Evolutionary conservation across 2,329 filamentous ascomycete genomes (phyloP).

Genomic region (Alternaria conjuncta): DNA sequence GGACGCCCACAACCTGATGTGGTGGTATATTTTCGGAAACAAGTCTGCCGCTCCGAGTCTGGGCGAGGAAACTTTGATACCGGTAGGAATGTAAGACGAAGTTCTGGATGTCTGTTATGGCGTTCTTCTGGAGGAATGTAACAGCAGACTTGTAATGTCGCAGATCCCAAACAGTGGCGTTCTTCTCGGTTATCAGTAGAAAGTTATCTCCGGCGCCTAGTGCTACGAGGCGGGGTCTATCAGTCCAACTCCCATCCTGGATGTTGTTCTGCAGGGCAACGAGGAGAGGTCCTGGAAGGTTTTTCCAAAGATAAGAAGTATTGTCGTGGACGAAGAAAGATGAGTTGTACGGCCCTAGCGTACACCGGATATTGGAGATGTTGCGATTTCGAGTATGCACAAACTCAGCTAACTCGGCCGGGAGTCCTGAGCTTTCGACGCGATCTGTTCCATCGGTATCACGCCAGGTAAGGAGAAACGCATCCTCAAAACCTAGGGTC

Average conservation of each 20-base stretch:
- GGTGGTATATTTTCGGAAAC: constrained; percentile 35
- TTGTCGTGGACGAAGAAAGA: constrained; percentile 43
- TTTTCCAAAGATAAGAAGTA: constrained; percentile 41
- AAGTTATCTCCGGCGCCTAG: constrained; percentile 40
- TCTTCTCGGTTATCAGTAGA: constrained; percentile 38
- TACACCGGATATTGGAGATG: constrained; percentile 36
- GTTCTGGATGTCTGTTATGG: constrained; percentile 27
- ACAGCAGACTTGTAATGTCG: constrained; percentile 27
- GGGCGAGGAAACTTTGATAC: constrained; percentile 37
- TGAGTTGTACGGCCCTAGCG: constrained; percentile 41
- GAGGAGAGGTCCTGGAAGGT: constrained; percentile 34
- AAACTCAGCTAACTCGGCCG: constrained; percentile 34
- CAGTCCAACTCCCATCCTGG: constrained; percentile 36
- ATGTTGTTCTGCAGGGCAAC: constrained; percentile 35
- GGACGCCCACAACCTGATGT: constrained; percentile 25
- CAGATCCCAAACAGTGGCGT: constrained; percentile 40
- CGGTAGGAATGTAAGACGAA: constrained; percentile 41
- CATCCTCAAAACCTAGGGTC: constrained; percentile 41
- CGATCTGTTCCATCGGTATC: constrained; percentile 31
- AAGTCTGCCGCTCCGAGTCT: constrained; percentile 31
- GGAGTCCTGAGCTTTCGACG: constrained; percentile 35
- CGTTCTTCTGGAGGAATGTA: constrained; percentile 24
- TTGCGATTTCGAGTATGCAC: constrained; percentile 32
- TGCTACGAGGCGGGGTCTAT: constrained; percentile 40
- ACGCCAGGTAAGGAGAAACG: constrained; percentile 45